Conservation (phyloP, 805 yeast species). For the Saccharomycopsis olivae region DNA sequence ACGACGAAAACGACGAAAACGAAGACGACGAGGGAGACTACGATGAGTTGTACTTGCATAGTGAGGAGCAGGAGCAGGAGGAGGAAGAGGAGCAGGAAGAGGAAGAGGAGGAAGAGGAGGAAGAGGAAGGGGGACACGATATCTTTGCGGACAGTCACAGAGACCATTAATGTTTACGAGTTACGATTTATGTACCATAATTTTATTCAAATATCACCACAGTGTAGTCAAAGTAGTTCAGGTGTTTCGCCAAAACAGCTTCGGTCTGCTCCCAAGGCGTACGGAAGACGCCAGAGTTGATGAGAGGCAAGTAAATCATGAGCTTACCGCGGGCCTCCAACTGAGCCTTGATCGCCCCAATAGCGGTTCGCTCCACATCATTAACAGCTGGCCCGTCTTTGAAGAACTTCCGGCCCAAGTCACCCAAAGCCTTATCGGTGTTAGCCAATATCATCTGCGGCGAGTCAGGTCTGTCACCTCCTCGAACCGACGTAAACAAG, state of each 20-base stretch:
- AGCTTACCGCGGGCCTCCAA: too few species aligned
- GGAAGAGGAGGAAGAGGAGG: too few species aligned
- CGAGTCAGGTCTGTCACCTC: constrained; percentile 32
- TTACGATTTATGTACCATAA: too few species aligned
- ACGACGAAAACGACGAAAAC: too few species aligned
- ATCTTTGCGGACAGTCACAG: too few species aligned
- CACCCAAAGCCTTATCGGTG: constrained; percentile 41
- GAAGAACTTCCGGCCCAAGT: constrained; percentile 30
- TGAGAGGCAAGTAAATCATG: constrained; percentile 56
- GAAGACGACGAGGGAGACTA: neutral
- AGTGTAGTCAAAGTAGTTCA: constrained; percentile 26
- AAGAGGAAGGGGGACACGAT: too few species aligned
- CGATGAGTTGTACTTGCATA: neutral
- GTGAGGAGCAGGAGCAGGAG: neutral
- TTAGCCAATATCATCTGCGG: constrained; percentile 36
- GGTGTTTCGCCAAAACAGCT: constrained; percentile 27
- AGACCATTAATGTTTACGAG: too few species aligned
- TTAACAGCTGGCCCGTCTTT: neutral
- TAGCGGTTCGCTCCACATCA: constrained; percentile 13
- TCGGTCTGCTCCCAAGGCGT: constrained; percentile 76
- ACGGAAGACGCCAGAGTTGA: constrained; percentile 70
- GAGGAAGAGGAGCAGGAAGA: too few species aligned
- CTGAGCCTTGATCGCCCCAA: too few species aligned
- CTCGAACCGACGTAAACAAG: constrained; percentile 58
- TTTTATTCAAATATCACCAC: constrained; percentile 30